These are phyloP conservation scores for Thielaviopsis punctulata DNA, from an alignment of 2,329 filamentous ascomycete genomes.

Conservation along the genomic window DNA sequence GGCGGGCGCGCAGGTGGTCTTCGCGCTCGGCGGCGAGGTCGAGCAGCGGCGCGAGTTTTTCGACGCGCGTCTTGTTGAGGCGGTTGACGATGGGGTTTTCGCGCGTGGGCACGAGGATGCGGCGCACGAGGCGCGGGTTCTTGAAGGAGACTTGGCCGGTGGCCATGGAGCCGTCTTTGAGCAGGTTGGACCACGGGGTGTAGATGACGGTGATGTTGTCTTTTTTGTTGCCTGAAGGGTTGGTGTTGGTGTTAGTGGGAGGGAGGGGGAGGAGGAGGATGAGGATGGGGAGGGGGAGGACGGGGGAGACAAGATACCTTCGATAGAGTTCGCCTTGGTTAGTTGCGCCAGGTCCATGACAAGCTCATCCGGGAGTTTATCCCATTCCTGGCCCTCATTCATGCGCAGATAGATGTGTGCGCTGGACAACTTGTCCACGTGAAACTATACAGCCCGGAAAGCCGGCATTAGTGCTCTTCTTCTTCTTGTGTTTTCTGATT, in stretches of 20 bases:
- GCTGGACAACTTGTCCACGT: conserved; percentile 91
- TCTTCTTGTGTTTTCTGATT: too few relatives aligned
- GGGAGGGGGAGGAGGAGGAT: neutral
- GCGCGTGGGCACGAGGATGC: conserved; percentile 59
- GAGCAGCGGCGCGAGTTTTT: conserved; percentile 47
- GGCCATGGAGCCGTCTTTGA: conserved; percentile 92
- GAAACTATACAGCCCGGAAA: conserved; percentile 43
- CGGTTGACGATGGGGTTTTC: conserved; percentile 89
- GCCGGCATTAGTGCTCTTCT: neutral
- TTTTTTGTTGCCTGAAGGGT: conserved; percentile 71
- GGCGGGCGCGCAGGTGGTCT: conserved; percentile 51
- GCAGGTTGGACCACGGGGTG: conserved; percentile 91
- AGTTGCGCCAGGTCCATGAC: conserved; percentile 85
- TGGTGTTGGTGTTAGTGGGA: neutral
- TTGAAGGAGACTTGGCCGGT: conserved; percentile 91
- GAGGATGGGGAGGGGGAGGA: neutral
- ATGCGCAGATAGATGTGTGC: conserved; percentile 92
- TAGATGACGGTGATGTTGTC: conserved; percentile 95
- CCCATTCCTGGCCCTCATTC: conserved; percentile 64
- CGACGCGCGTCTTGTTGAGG: conserved; percentile 90
- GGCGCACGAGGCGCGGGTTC: conserved; percentile 69
- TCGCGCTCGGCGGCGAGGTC: conserved; percentile 73
- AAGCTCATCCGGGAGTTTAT: conserved; percentile 56
- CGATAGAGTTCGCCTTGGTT: conserved; percentile 97
- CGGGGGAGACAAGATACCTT: conserved; percentile 37